Base-by-base conservation (phyloP, 2,329 filamentous ascomycete genomes). In the Colletotrichum shisoi region DNA sequence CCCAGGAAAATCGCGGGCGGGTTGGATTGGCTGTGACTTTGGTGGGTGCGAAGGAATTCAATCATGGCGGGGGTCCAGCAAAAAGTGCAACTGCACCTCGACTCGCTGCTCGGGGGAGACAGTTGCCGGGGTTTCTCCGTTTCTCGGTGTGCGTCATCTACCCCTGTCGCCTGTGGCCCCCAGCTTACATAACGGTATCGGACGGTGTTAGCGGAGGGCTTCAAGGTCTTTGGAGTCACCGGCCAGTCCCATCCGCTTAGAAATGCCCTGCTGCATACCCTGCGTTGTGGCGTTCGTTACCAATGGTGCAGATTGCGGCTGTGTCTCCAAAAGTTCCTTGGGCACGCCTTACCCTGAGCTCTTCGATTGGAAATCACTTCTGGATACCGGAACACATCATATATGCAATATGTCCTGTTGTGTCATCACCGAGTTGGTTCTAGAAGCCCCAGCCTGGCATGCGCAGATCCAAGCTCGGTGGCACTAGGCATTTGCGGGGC, bases 131-230 rank as follows among this genome's bases (percentile, higher is more conserved):
- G 51, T 57, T 63, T 67, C 59, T 67, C 60, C 64, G 54, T 27
- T 24, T 56, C 44, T 67, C 64, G 61, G 61, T 68, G 61, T 68
- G 65, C 65, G 65, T 68, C 61, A 65, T 56, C 45, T 37, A 65
- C 64, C 64, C 64, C 39, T 54, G 58, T 21, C 27, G 40, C 34
- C 34, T 24, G 52, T 15, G 19, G 52, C 34, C 2, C 37, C 37
- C 15, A 31, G 57, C 37, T 59, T 59, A 59, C 45, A 59, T 51
- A 34, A 31, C 17, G 12, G 15, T 19, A 5, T 7, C 11, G 13
- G 19, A 11, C 17, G 15, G 21, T 57, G 40, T 11, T 44, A 9
- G n/a, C 37, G 13, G 13, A 19, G n/a, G 46, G 56, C 56, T 46
- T 46, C 54, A 13, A 15, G 15, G 27, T 31, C 7, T 31, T 31